Conservation (phyloP, 78 protist genomes). For the Parvularia atlantis region DNA sequence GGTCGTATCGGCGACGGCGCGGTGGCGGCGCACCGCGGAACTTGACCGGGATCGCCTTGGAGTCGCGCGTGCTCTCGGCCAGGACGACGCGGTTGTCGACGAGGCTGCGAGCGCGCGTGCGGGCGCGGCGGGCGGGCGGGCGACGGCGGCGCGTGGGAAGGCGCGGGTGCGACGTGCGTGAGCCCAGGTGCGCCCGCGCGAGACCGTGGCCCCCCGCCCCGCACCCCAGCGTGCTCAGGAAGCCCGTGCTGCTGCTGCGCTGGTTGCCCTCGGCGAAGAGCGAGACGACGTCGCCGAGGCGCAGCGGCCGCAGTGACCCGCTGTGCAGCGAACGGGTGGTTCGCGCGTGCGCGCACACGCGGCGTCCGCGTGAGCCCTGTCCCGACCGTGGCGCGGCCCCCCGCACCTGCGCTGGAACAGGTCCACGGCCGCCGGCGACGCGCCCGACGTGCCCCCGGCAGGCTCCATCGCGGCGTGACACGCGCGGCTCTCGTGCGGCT, state of each 20-base stretch:
- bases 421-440: too few relatives aligned
- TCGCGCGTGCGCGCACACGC: too few relatives aligned
- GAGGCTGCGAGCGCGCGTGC: not conserved
- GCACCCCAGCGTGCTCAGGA: slow-evolving; percentile 16
- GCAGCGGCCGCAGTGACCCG: too few relatives aligned
- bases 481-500: too few relatives aligned
- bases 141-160: not conserved
- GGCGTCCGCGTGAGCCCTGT: too few relatives aligned
- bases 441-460: too few relatives aligned
- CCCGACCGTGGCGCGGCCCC: too few relatives aligned
- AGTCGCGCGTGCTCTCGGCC: not conserved
- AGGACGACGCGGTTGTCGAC: not conserved
- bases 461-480: too few relatives aligned
- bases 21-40: not conserved
- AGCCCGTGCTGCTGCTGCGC: slow-evolving; percentile 6
- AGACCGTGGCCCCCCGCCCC: not conserved
- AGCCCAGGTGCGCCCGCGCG: not conserved
- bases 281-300: slow-evolving; percentile 14
- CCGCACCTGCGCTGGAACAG: too few relatives aligned
- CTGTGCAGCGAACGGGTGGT: too few relatives aligned
- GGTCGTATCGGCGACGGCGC: not conserved
- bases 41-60: not conserved
- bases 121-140: not conserved
- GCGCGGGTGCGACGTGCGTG: not conserved
- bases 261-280: slow-evolving; percentile 1